Conservation (phyloP, 2,329 filamentous ascomycete species). For the Metarhizium sp. region DNA sequence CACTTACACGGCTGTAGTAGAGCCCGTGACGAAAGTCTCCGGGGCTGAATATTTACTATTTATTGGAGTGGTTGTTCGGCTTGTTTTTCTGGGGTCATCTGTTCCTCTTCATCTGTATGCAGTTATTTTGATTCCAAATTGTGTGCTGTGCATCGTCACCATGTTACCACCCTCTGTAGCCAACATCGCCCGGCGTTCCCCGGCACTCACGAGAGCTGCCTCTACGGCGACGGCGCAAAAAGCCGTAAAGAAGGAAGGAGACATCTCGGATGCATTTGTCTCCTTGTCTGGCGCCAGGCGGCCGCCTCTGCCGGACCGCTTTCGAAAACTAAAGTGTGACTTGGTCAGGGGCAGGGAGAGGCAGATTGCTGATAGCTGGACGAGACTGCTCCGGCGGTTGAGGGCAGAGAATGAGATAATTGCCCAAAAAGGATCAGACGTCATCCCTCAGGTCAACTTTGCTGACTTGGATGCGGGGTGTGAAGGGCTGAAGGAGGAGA, state of each 20-base stretch:
- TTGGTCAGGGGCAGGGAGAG: slow-evolving; percentile 41
- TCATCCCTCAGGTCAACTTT: slow-evolving; percentile 46
- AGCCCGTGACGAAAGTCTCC: neutral
- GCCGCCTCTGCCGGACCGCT: slow-evolving; percentile 43
- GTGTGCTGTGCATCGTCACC: neutral
- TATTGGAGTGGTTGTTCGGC: neutral
- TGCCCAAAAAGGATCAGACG: slow-evolving; percentile 30
- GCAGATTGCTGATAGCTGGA: slow-evolving; percentile 38
- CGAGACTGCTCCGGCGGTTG: slow-evolving; percentile 34
- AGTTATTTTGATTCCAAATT: neutral
- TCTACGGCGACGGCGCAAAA: slow-evolving; percentile 7
- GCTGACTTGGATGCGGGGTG: slow-evolving; percentile 30
- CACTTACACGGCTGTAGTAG: neutral
- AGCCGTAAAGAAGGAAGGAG: slow-evolving; percentile 42
- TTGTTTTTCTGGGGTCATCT: neutral
- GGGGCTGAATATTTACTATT: neutral
- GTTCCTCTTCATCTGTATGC: neutral
- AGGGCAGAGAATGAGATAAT: slow-evolving; percentile 38
- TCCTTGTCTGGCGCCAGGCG: slow-evolving; percentile 42
- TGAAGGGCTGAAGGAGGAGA: slow-evolving; percentile 31
- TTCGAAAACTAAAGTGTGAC: slow-evolving; percentile 44
- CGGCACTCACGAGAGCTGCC: slow-evolving; percentile 1
- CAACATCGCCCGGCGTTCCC: slow-evolving; percentile 4
- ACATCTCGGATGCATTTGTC: slow-evolving; percentile 54
- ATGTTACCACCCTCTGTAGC: slow-evolving; percentile 9